These are phyloP conservation scores for Pleurotus giganteus DNA, from an alignment of 768 basidiomycete species.

Conservation along the genomic window DNA sequence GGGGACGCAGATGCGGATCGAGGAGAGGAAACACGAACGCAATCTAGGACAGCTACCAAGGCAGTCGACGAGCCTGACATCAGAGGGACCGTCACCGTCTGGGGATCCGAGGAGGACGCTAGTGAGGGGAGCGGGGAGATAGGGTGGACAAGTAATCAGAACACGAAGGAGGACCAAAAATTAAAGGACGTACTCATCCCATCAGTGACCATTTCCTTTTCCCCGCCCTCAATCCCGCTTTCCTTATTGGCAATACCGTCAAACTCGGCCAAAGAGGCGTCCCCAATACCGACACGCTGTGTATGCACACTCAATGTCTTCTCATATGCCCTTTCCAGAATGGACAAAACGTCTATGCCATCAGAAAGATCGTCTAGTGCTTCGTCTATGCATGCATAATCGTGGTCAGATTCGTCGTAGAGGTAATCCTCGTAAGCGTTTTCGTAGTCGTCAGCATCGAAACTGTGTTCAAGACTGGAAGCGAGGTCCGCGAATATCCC, in stretches of 20 bases:
- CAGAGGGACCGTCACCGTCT: constrained; percentile 32
- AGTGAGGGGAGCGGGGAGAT: constrained; percentile 11
- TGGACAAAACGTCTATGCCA: constrained; percentile 66
- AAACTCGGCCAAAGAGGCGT: too few relatives aligned
- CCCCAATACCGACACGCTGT: constrained; percentile 26
- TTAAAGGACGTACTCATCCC: too few relatives aligned
- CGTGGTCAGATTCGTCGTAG: constrained; percentile 1
- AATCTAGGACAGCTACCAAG: constrained; percentile 28
- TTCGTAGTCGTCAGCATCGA: not conserved
- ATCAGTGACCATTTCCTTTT: too few relatives aligned
- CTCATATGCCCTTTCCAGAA: constrained; percentile 70
- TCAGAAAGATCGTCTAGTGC: constrained; percentile 63
- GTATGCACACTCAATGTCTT: constrained; percentile 63
- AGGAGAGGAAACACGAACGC: constrained; percentile 7
- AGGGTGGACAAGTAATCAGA: too few relatives aligned
- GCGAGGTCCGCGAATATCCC: not conserved
- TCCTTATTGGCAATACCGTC: too few relatives aligned
- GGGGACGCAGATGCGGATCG: constrained; percentile 3
- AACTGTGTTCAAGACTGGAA: not conserved
- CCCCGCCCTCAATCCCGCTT: too few relatives aligned
- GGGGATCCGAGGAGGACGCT: constrained; percentile 22
- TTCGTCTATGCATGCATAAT: constrained; percentile 19
- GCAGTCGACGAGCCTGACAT: constrained; percentile 67
- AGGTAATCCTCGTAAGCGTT: not conserved
- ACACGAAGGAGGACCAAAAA: too few relatives aligned